Evolutionary conservation across 192 early-diverging fungal species (phyloP), one percentile per base, ranked within the genome.

Genomic region (Gigaspora rosea): DNA sequence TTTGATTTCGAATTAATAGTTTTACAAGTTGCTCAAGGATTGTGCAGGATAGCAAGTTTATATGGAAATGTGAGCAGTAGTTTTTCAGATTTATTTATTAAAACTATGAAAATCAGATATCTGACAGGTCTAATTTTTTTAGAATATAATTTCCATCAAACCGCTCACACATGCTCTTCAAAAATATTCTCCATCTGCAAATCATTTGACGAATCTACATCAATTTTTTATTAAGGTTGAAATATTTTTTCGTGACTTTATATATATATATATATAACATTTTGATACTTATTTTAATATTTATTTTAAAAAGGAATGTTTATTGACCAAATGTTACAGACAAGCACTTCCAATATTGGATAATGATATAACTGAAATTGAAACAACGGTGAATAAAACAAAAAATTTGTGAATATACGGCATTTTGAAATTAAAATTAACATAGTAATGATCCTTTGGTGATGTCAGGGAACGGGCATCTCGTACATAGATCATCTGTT

Each of bases 401-500:
- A 10, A 13, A 36, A 36, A 22, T 16, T 67, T 16, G 32, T 46
- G 36, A 63, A n/a, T 33, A 61, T 63, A 11, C 11, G 18, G 18
- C 36, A 41, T 36, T 13, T 35, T 13, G 22, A 36, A 64, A 64
- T 65, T 46, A n/a, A 4, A 20, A 36, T 65, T 36, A 13, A 33
- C 4, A 6, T 16, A 16, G 13, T 54, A 63, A 18, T 46, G 6
- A n/a, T 65, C 36, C 4, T 35, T 18, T 35, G 15, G 1, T 22
- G 13, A 41, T 66, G 13, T 63, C 82, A 90, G 79, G 79, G 67
- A 12, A 84, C 79, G 35, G 73, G 74, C n/a, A 80, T 84, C 63
- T 75, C 69, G 20, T 84, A 84, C 73, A 78, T 61, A 51, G 83
- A 89, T 71, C 91, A 89, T 81, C 78, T 94, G 13, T 81, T 91